Evolutionary conservation across 1,284 basidiomycete genomes (phyloP), one percentile per base, ranked within the genome.

Genomic region (Macrocystidia cucumis): DNA sequence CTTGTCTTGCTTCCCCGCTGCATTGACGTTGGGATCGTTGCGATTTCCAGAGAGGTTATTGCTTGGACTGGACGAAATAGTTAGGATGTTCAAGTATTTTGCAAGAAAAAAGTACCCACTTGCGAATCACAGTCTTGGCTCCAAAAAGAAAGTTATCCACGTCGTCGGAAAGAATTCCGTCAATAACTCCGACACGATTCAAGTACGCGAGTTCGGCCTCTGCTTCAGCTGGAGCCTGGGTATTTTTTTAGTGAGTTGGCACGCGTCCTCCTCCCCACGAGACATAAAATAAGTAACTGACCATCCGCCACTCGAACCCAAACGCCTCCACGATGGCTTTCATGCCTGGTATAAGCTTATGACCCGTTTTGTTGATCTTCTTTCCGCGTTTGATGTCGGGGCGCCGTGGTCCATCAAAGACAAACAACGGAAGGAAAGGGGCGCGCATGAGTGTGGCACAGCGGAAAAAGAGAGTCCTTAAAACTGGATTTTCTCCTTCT

Each of bases 131-230:
- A 28, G 76, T 76, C 2, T 60, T 69, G 0, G 90, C 91, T 9
- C 93, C 93, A 46, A 98, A 98, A 2, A 97, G 57, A 45, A 97
- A 81, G 18, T 80, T 90, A 50, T 98, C 95, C 1, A 90, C 89
- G 47, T 97, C 95, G 58, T 98, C 93, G 0, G 91, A 91, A 23
- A 96, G 64, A 7, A 98, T 75, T 0, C 81, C 90, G 52, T 98
- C 95, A 35, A 98, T 84, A 37, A 85, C 58, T 0, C 89, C 90
- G 21, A 81, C 73, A 3, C 67, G 62, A 48, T 90, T 91, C 44
- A 98, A 67, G 42, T 84, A 82, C 0, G 95, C 95, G 1, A 98
- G 68, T 52, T 98, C 95, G 0, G 95, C 95, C 57, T 98, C 95
- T 0, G 95, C 95, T 58, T 98, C 95, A 8, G 91, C 95, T 0